Conservation (phyloP, 2,329 filamentous ascomycete species). For the Colletotrichum orchidophilum region DNA sequence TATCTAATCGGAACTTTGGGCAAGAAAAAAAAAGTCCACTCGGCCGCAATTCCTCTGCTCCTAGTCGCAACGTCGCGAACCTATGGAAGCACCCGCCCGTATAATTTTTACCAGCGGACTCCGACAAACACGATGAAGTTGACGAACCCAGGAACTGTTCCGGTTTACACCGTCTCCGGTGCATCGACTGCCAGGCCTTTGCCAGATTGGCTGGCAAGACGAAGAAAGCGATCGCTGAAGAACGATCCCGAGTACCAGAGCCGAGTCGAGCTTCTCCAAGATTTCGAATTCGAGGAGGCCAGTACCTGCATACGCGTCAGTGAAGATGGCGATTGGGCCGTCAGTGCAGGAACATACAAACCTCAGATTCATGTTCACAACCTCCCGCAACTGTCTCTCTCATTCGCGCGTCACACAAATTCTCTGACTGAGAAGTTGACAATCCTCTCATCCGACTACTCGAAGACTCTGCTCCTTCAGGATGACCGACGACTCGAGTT, state of each 20-base stretch:
- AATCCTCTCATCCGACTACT: constrained; percentile 89
- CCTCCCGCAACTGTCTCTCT: constrained; percentile 91
- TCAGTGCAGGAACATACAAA: constrained; percentile 80
- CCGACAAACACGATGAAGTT: constrained; percentile 71
- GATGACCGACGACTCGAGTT: constrained; percentile 92
- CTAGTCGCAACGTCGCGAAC: constrained; percentile 22
- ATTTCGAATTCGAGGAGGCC: constrained; percentile 97
- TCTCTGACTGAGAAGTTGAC: constrained; percentile 92
- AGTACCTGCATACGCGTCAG: constrained; percentile 89
- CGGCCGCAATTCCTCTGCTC: constrained; percentile 20
- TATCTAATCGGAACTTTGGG: constrained; percentile 35
- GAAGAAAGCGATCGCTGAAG: constrained; percentile 90
- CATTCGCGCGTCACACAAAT: constrained; percentile 90
- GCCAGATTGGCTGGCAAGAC: constrained; percentile 93
- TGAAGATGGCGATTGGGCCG: constrained; percentile 89
- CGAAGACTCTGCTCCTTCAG: constrained; percentile 93
- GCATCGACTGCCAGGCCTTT: constrained; percentile 87
- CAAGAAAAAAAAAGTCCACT: constrained; percentile 19
- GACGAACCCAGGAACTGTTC: constrained; percentile 82
- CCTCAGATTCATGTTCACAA: constrained; percentile 94
- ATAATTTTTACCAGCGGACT: neutral
- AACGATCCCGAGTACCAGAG: constrained; percentile 93
- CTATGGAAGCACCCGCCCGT: constrained; percentile 13
- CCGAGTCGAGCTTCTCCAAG: constrained; percentile 92
- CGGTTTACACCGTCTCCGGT: constrained; percentile 95